Conservation (phyloP, 192 early-diverging fungal species). For the Haplosporangium gracile region DNA sequence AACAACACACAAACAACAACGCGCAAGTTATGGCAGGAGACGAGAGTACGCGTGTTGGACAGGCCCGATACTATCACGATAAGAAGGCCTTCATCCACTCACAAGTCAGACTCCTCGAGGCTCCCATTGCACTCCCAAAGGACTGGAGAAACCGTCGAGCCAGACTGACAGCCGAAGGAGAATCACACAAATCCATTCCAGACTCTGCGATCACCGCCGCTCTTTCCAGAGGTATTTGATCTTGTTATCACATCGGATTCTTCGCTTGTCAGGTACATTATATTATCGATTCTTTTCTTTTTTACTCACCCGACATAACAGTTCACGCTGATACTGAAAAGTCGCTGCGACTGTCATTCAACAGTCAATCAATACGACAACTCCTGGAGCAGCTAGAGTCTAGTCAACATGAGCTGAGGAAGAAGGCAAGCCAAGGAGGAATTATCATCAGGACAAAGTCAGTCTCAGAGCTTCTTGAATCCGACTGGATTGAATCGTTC, state of each 20-base stretch:
- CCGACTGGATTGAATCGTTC: slow-evolving; percentile 49
- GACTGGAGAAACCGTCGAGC: slow-evolving; percentile 32
- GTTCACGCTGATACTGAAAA: slow-evolving; percentile 34
- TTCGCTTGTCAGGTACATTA: background rate
- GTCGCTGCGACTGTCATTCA: slow-evolving; percentile 30
- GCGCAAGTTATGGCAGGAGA: slow-evolving; percentile 5
- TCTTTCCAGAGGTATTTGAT: slow-evolving; percentile 26
- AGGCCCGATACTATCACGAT: slow-evolving; percentile 51
- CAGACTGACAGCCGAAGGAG: slow-evolving; percentile 19
- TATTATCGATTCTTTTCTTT: background rate
- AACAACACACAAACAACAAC: background rate
- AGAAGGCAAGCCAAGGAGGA: slow-evolving; percentile 40
- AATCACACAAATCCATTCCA: slow-evolving; percentile 12
- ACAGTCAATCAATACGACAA: slow-evolving; percentile 42
- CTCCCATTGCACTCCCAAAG: slow-evolving; percentile 10
- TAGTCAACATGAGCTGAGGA: slow-evolving; percentile 36
- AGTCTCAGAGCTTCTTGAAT: slow-evolving; percentile 24
- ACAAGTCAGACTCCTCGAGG: slow-evolving; percentile 37
- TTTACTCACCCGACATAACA: background rate
- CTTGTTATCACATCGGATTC: background rate
- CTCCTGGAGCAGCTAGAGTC: slow-evolving; percentile 45
- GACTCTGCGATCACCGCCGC: slow-evolving; percentile 22
- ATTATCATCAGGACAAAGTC: slow-evolving; percentile 48
- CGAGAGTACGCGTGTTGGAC: background rate
- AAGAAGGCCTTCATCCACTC: slow-evolving; percentile 46